Percentiles rank a stretch among this genome's conserved stretches.
These are phyloP conservation scores for Termitomyces sp. DNA, from an alignment of 768 basidiomycete genomes.

Conservation along the genomic window DNA sequence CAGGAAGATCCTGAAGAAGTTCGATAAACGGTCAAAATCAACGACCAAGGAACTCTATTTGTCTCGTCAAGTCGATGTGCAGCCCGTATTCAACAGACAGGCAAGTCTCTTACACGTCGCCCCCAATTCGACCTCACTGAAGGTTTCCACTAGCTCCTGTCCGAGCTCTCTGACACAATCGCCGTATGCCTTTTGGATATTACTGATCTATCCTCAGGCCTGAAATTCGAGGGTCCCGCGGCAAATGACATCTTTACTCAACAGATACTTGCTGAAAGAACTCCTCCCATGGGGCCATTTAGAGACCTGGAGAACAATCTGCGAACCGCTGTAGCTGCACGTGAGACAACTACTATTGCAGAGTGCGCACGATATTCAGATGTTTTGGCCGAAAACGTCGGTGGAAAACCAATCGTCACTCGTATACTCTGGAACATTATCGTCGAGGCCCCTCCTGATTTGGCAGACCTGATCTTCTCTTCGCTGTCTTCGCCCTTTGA, in stretches of 20 bases:
- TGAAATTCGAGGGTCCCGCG: slow-evolving; percentile 78
- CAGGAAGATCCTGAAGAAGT: slow-evolving; percentile 97
- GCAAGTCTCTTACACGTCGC: slow-evolving; percentile 38
- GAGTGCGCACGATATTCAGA: slow-evolving; percentile 75
- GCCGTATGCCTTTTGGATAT: slow-evolving; percentile 80
- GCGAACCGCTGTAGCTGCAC: slow-evolving; percentile 67
- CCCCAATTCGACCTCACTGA: slow-evolving; percentile 5
- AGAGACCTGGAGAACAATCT: slow-evolving; percentile 89
- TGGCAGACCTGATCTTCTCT: slow-evolving; percentile 73
- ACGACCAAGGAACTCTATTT: slow-evolving; percentile 97
- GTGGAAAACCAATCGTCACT: slow-evolving; percentile 68
- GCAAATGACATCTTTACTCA: slow-evolving; percentile 73
- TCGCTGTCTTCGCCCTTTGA: slow-evolving; percentile 73
- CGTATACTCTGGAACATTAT: slow-evolving; percentile 95
- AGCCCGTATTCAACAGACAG: slow-evolving; percentile 96
- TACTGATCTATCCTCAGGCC: slow-evolving; percentile 70
- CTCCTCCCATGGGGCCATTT: slow-evolving; percentile 67
- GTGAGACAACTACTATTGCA: slow-evolving; percentile 57
- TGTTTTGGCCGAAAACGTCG: slow-evolving; percentile 57
- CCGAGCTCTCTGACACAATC: slow-evolving; percentile 91
- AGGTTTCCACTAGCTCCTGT: slow-evolving; percentile 68
- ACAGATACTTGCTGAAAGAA: slow-evolving; percentile 65
- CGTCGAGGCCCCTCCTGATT: slow-evolving; percentile 72
- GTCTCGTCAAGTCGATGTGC: slow-evolving; percentile 96
- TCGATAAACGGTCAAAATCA: slow-evolving; percentile 94